phyloP scores from a whole-genome alignment of 257 asterid species.

The Solanum tarijense region DNA sequence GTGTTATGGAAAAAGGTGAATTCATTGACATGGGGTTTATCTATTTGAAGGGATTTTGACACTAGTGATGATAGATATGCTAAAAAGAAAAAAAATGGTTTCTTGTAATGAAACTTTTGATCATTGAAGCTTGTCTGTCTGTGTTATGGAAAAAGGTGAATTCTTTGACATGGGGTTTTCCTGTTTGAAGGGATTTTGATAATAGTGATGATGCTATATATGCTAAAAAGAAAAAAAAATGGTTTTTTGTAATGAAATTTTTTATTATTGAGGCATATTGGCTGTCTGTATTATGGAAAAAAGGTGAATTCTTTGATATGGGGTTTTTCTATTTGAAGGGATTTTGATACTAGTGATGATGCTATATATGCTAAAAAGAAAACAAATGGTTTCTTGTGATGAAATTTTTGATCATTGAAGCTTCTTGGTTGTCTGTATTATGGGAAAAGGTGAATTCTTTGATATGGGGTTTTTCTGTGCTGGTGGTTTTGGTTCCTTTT shows the following conservation, averaged over 20 bases:
- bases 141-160: background rate
- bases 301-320: background rate
- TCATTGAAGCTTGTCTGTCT: background rate
- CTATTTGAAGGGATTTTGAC: background rate
- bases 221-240: background rate
- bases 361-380: background rate
- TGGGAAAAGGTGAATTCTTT: background rate
- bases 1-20: background rate
- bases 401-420: background rate
- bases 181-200: background rate
- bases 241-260: background rate
- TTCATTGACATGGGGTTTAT: background rate
- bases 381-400: background rate
- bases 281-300: background rate
- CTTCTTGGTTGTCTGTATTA: background rate
- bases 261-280: background rate
- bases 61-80: background rate
- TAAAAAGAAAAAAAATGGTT: background rate
- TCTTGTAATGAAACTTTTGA: background rate
- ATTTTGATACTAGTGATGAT: background rate
- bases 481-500: background rate
- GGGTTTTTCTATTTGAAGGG: background rate
- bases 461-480: background rate
- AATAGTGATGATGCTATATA: background rate
- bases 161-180: background rate